Evolutionary conservation across 2,329 filamentous ascomycete species (phyloP).

Genomic region (Aspergillus terreus): DNA sequence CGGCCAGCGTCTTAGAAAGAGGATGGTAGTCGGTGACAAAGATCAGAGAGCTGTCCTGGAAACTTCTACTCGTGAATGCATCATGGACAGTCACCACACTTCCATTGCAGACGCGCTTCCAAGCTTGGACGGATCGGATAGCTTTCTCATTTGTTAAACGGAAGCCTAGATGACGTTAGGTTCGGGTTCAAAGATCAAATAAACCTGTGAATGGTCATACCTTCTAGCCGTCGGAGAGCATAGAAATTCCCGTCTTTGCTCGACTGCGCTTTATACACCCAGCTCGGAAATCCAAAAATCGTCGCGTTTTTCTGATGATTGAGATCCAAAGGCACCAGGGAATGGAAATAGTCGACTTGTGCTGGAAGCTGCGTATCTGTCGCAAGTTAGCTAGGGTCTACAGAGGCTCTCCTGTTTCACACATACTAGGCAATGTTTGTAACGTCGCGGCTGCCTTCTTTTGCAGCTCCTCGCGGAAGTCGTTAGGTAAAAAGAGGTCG

Average conservation of each 20-base stretch:
- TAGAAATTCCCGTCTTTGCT: conserved; percentile 87
- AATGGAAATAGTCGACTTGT: conserved; percentile 82
- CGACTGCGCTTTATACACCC: conserved; percentile 92
- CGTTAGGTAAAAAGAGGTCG: conserved; percentile 88
- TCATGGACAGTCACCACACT: conserved; percentile 84
- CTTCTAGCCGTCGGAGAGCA: conserved; percentile 79
- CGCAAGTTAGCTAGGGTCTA: conserved; percentile 1
- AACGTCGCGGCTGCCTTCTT: conserved; percentile 81
- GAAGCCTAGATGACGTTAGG: conserved; percentile 55
- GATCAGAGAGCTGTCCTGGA: conserved; percentile 90
- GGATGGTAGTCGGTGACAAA: conserved; percentile 94
- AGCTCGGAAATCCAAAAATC: conserved; percentile 83
- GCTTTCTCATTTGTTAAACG: conserved; percentile 84
- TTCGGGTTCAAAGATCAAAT: not conserved
- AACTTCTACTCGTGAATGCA: conserved; percentile 87
- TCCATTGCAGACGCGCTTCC: conserved; percentile 79
- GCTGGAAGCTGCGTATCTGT: conserved; percentile 67
- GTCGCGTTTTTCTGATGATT: conserved; percentile 72
- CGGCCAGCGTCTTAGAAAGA: conserved; percentile 80
- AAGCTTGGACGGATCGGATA: conserved; percentile 79
- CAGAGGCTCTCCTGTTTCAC: not conserved
- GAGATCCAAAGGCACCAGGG: conserved; percentile 82
- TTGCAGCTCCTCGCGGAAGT: conserved; percentile 81
- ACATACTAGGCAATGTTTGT: conserved; percentile 75
- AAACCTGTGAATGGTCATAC: conserved; percentile 33